Base-by-base conservation (phyloP, 805 yeast species). In the Metschnikowia lachancei region DNA sequence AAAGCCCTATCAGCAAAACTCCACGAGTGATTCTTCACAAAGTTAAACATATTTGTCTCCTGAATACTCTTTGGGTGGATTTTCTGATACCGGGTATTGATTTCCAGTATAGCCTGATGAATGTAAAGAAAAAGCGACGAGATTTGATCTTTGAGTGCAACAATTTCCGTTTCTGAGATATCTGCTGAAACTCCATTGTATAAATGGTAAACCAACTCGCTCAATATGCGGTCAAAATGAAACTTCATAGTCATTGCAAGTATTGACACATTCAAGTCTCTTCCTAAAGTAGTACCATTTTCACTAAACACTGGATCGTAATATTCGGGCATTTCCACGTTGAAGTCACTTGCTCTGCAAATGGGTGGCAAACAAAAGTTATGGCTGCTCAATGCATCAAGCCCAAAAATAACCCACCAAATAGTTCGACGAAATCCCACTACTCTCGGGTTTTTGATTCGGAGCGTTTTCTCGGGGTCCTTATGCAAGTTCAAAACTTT, bases 381-480 rank as follows among this genome's bases (percentile, higher is more conserved):
- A 47, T 79, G 74, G 32, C 83, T 74, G 8, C 81, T 76, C 49
- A 78, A 67, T 3, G 78, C 73, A 58, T 82, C 87, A 49, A 82
- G 61, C 22, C 79, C 78, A 50, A 80, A 80, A 7, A 82, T 77
- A 32, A 80, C 81, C 85, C 85, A 82, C 85, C 86, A 82, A n/a
- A 82, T 58, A 43, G 80, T 58, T 57, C 86, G 68, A 59, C 83
- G 67, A 39, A 74, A 67, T 49, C 78, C 81, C 6, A 81, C 72
- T 18, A 73, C 66, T 43, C 70, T 72, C 58, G 70, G 65, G 50
- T 79, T 77, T 2, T 71, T 66, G 31, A 79, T 69, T 34, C 75
- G 71, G 48, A 81, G 76, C 37, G 76, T 72, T 1, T 71, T 63
- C n/a, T 76, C 67, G 3, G 86, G 86, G 55, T 82, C 87, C 57